These are phyloP conservation scores for Mucor circinelloides DNA, from an alignment of 371 early-diverging fungal genomes.

Conservation along the genomic window DNA sequence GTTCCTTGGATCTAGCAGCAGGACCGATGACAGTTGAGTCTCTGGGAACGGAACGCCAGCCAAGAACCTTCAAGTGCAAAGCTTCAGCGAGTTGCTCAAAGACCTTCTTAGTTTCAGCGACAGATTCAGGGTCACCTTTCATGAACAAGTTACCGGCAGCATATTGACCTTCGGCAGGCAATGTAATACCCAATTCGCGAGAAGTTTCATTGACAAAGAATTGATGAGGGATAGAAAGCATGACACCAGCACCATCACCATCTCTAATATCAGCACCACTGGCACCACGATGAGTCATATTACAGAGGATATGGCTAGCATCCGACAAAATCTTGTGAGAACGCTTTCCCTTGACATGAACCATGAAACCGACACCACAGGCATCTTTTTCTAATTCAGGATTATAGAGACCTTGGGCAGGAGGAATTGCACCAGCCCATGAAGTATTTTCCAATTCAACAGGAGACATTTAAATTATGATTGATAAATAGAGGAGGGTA, in stretches of 20 bases:
- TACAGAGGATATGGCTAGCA: conserved; percentile 88
- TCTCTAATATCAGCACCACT: conserved; percentile 89
- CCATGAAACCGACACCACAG: conserved; percentile 97
- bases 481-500: not conserved
- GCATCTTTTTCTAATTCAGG: conserved; percentile 92
- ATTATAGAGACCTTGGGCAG: conserved; percentile 87
- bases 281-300: conserved; percentile 97
- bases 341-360: conserved; percentile 82
- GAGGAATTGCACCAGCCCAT: conserved; percentile 87
- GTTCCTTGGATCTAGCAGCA: conserved; percentile 86
- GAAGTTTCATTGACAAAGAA: conserved; percentile 73
- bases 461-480: conserved; percentile 2
- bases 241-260: conserved; percentile 81
- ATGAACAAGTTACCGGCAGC: conserved; percentile 95
- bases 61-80: conserved; percentile 76
- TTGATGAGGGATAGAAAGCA: conserved; percentile 77
- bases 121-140: conserved; percentile 63
- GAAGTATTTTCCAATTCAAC: conserved; percentile 44
- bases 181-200: conserved; percentile 56
- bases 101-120: conserved; percentile 65
- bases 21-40: conserved; percentile 90
- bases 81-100: conserved; percentile 79
- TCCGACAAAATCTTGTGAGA: conserved; percentile 91
- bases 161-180: conserved; percentile 83
- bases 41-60: conserved; percentile 91